phyloP scores from a whole-genome alignment of 176 grass and related monocot genomes.

The Lolium rigidum region DNA sequence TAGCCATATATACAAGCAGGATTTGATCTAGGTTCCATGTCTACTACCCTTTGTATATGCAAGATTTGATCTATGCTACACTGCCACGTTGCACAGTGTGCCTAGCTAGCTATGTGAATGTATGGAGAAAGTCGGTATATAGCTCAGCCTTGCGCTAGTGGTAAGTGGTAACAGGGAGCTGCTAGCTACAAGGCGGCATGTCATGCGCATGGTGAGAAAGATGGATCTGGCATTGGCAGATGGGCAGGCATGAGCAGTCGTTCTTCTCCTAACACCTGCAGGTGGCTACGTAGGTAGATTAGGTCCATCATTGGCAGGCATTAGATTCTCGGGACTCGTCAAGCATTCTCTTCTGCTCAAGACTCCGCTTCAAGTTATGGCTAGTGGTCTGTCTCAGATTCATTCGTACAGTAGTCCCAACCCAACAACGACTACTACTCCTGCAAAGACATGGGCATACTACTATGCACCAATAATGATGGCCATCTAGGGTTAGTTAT shows the following conservation, averaged over 20 bases:
- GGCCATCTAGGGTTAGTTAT: conserved; percentile 56
- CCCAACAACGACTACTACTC: background rate
- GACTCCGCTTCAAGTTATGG: background rate
- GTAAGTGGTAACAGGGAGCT: conserved; percentile 15
- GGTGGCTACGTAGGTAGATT: conserved; percentile 29
- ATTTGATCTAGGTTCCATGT: background rate
- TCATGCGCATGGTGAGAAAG: conserved; percentile 22
- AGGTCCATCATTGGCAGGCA: conserved; percentile 60
- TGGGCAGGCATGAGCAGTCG: conserved; percentile 15
- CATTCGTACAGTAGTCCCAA: background rate
- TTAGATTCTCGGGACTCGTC: conserved; percentile 46
- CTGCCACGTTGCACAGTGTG: background rate
- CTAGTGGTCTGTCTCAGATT: background rate
- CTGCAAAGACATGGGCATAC: background rate
- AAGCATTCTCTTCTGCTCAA: background rate
- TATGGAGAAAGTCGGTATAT: no score
- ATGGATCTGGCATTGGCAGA: background rate
- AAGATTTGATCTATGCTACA: conserved; percentile 42
- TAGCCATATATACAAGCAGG: background rate
- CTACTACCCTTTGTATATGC: background rate
- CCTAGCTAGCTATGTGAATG: background rate
- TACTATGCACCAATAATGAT: conserved; percentile 70
- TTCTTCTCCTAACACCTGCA: conserved; percentile 34
- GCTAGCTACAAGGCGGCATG: conserved; percentile 14
- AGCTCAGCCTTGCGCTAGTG: no score